Conservation (phyloP, 768 basidiomycete species). For the Boletus subcaerulescens region DNA sequence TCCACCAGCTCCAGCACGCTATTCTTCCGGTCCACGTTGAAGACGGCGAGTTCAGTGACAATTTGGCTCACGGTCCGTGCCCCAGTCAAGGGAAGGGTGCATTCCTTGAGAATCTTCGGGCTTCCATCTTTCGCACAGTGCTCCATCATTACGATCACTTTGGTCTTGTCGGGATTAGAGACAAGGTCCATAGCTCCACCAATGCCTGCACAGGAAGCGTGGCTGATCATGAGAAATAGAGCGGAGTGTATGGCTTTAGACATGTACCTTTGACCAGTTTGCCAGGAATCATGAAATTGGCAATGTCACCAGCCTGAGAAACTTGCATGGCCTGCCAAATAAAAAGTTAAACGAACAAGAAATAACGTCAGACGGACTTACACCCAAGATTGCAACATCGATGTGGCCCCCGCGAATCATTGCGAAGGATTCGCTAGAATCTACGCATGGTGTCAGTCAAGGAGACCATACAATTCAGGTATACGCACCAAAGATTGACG, state of each 20-base stretch:
- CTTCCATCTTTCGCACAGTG: slow-evolving; percentile 88
- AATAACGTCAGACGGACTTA: slow-evolving; percentile 36
- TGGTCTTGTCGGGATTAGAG: slow-evolving; percentile 94
- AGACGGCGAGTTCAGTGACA: slow-evolving; percentile 90
- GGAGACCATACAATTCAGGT: not conserved
- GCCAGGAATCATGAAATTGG: slow-evolving; percentile 98
- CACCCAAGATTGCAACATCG: slow-evolving; percentile 90
- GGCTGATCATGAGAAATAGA: slow-evolving; percentile 6
- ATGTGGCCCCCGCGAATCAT: slow-evolving; percentile 99
- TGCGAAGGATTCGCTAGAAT: slow-evolving; percentile 91
- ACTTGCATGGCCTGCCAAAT: slow-evolving; percentile 86
- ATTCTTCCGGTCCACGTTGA: slow-evolving; percentile 75
- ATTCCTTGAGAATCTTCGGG: slow-evolving; percentile 82
- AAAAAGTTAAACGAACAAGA: not conserved
- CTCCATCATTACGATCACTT: slow-evolving; percentile 87
- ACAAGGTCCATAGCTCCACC: slow-evolving; percentile 97
- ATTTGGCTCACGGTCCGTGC: slow-evolving; percentile 86
- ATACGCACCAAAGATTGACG: slow-evolving; percentile 79
- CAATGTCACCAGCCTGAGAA: slow-evolving; percentile 87
- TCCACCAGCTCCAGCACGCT: slow-evolving; percentile 77
- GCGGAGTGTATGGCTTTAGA: not conserved
- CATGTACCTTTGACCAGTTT: slow-evolving; percentile 77
- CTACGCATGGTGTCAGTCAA: slow-evolving; percentile 24
- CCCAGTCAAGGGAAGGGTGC: slow-evolving; percentile 84
- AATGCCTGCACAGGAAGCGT: slow-evolving; percentile 54